A percentile compares a stretch with the other conserved stretches of the same genome.
Evolutionary conservation across 2,329 filamentous ascomycete genomes (phyloP).

Genomic region (Plectosphaerella cucumerina): DNA sequence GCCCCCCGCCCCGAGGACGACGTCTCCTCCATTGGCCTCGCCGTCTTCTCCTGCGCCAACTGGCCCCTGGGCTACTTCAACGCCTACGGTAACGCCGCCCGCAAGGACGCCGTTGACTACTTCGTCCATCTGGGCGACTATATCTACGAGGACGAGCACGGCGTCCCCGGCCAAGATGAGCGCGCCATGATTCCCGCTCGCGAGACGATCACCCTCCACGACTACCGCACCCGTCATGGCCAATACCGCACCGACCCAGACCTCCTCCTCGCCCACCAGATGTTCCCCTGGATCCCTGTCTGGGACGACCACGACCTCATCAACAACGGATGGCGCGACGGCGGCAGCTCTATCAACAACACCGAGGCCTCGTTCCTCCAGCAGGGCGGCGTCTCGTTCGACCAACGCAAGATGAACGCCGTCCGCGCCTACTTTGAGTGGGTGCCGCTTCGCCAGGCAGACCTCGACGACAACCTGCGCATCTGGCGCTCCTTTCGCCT

Average conservation of each 20-base stretch:
- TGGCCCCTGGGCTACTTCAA: conserved; percentile 60
- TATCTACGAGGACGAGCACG: conserved; percentile 58
- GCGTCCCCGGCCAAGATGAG: background rate
- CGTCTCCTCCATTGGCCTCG: conserved; percentile 54
- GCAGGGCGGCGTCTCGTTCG: conserved; percentile 58
- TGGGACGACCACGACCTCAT: conserved; percentile 44
- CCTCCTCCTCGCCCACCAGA: conserved; percentile 33
- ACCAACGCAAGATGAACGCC: conserved; percentile 69
- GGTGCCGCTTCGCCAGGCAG: conserved; percentile 46
- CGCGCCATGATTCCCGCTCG: conserved; percentile 5
- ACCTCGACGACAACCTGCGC: conserved; percentile 65
- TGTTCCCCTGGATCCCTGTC: conserved; percentile 40
- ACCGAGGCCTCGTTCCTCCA: conserved; percentile 61
- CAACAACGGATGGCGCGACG: conserved; percentile 63
- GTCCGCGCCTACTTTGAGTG: conserved; percentile 68
- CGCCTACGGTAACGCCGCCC: conserved; percentile 52
- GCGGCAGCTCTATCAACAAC: conserved; percentile 57
- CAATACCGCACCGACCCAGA: conserved; percentile 37
- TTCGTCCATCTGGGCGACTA: conserved; percentile 57
- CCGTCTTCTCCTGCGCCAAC: conserved; percentile 69
- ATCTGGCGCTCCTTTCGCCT: conserved; percentile 66
- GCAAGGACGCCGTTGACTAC: conserved; percentile 57
- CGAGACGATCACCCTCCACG: conserved; percentile 28
- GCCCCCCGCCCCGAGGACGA: conserved; percentile 53
- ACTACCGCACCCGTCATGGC: conserved; percentile 37